Conservation (phyloP, 441 rosid genomes). For the Gossypium schwendimanii region DNA sequence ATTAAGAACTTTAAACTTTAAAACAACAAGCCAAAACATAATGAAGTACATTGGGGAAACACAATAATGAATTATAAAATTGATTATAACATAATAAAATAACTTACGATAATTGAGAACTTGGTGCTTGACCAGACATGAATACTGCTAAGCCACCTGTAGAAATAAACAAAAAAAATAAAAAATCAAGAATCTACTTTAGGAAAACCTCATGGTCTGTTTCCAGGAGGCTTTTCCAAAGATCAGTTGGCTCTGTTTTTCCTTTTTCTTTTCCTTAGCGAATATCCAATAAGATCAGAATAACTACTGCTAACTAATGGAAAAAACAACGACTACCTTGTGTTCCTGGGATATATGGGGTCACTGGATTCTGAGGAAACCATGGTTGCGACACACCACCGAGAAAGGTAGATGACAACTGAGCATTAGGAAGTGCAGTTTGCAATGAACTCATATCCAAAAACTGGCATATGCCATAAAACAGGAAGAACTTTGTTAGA, state of each 20-base stretch:
- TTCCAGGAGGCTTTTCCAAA: not conserved
- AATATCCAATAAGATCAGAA: slow-evolving; percentile 9
- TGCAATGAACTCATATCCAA: slow-evolving; percentile 74
- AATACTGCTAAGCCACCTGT: slow-evolving; percentile 70
- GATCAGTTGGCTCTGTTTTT: not conserved
- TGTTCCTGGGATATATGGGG: slow-evolving; percentile 41
- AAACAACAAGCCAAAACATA: not conserved
- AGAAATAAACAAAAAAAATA: slow-evolving; percentile 15
- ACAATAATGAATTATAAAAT: not conserved
- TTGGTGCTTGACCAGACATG: slow-evolving; percentile 52
- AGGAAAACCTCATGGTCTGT: not conserved
- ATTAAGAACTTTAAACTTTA: not conserved
- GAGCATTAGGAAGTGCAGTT: slow-evolving; percentile 54
- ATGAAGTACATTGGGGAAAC: not conserved
- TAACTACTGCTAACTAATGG: not conserved
- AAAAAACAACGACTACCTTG: slow-evolving; percentile 39
- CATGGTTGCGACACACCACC: slow-evolving; percentile 49
- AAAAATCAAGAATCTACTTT: not conserved
- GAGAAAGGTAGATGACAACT: slow-evolving; percentile 40
- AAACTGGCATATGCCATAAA: slow-evolving; percentile 47
- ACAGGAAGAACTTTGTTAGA: slow-evolving; percentile 9
- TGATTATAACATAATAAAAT: slow-evolving; percentile 6
- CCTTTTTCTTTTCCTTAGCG: not conserved
- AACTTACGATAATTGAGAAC: slow-evolving; percentile 64
- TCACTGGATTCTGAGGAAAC: slow-evolving; percentile 58